Evolutionary conservation across 73 alveolate genomes (phyloP).

Genomic region (Paramecium primaurelia): DNA sequence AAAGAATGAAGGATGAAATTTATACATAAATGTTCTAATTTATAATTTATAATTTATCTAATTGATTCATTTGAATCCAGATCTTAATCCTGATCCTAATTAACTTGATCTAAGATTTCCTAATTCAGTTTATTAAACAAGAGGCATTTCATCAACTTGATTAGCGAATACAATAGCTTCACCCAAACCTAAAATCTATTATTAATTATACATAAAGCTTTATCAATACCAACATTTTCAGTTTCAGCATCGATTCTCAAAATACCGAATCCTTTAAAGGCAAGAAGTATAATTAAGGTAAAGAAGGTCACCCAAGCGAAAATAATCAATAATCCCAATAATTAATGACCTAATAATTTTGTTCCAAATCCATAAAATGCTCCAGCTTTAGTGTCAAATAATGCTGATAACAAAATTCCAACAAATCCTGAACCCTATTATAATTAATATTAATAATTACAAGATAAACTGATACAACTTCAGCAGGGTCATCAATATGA

Average conservation of each 20-base stretch:
- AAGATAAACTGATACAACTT: slow-evolving; percentile 22
- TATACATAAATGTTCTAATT: background rate
- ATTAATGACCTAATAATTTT: background rate
- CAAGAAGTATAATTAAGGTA: background rate
- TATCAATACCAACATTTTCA: slow-evolving; percentile 30
- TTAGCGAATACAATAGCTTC: slow-evolving; percentile 43
- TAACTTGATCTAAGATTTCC: background rate
- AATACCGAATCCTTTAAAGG: slow-evolving; percentile 19
- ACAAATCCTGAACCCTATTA: slow-evolving; percentile 12
- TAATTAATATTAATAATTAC: background rate
- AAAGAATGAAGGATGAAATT: background rate
- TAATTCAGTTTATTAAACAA: background rate
- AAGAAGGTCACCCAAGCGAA: slow-evolving; percentile 17
- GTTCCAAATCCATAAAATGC: background rate
- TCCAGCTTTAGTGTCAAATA: slow-evolving; percentile 27
- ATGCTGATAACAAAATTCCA: background rate
- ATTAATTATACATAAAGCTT: background rate
- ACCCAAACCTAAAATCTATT: slow-evolving; percentile 5
- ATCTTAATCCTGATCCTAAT: background rate
- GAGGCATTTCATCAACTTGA: background rate
- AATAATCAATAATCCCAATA: slow-evolving; percentile 16
- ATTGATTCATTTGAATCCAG: background rate
- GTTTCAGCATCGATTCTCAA: slow-evolving; percentile 27
- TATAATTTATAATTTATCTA: background rate
- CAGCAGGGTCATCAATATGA: slow-evolving; percentile 30